phyloP scores from a whole-genome alignment of 2,329 filamentous ascomycete species.

The Botrytis medusae region DNA sequence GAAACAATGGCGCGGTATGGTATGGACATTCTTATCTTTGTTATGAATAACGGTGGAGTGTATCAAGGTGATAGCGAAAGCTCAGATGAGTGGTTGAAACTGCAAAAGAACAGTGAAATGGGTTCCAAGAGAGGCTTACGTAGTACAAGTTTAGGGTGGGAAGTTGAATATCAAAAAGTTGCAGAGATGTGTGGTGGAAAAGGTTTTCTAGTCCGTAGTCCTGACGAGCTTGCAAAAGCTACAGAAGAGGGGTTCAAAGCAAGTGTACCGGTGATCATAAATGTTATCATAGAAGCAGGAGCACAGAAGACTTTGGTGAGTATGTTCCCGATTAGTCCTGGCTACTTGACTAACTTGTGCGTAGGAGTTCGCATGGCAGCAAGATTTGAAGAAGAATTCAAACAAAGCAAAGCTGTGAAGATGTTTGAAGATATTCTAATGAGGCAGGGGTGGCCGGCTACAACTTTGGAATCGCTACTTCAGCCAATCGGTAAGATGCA shows the following conservation, averaged over 20 bases:
- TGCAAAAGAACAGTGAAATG: constrained; percentile 44
- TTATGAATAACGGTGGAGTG: constrained; percentile 56
- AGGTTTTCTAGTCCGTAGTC: constrained; percentile 51
- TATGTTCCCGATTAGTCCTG: neutral
- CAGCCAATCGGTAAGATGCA: neutral
- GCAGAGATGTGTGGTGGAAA: constrained; percentile 55
- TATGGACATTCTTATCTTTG: constrained; percentile 55
- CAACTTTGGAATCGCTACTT: neutral
- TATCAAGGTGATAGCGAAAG: constrained; percentile 47
- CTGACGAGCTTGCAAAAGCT: constrained; percentile 52
- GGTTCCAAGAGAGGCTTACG: constrained; percentile 43
- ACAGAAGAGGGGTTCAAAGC: constrained; percentile 51
- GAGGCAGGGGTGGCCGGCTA: neutral
- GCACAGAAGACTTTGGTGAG: constrained; percentile 44
- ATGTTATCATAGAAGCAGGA: constrained; percentile 55
- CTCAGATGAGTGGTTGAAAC: constrained; percentile 46
- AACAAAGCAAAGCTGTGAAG: constrained; percentile 24
- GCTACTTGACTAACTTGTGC: constrained; percentile 15
- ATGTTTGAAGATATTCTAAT: neutral
- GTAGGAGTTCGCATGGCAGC: constrained; percentile 39
- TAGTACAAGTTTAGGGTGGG: constrained; percentile 52
- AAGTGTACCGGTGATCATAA: constrained; percentile 51
- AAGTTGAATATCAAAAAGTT: constrained; percentile 55
- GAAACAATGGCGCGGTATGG: constrained; percentile 56
- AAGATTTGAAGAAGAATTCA: constrained; percentile 36